Evolutionary conservation across 1,139 yeast genomes (phyloP).

Genomic region (Kazachstania sp.): DNA sequence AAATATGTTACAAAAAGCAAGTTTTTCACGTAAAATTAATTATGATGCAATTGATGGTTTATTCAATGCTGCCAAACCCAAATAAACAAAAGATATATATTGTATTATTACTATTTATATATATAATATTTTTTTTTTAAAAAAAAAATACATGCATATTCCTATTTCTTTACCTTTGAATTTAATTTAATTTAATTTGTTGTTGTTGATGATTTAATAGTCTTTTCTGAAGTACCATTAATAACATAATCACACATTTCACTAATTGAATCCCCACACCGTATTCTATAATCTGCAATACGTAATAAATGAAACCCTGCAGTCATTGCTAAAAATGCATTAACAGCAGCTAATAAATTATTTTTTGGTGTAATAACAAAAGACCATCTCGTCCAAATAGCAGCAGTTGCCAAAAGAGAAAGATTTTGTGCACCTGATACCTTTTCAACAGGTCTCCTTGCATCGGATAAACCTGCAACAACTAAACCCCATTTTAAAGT

Average conservation of each 20-base stretch:
- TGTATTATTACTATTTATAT: no score
- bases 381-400: slow-evolving; percentile 98
- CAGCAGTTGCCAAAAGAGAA: slow-evolving; percentile 85
- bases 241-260: slow-evolving; percentile 51
- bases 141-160: background rate
- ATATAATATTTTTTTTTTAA: no score
- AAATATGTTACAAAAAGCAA: slow-evolving; percentile 57
- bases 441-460: slow-evolving; percentile 84
- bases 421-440: slow-evolving; percentile 84
- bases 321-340: slow-evolving; percentile 84
- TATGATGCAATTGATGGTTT: slow-evolving; percentile 67
- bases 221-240: slow-evolving; percentile 34
- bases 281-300: slow-evolving; percentile 54
- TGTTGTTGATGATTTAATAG: background rate
- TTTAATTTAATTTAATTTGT: no score
- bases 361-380: slow-evolving; percentile 87
- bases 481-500: slow-evolving; percentile 71
- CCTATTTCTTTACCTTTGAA: background rate
- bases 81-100: background rate
- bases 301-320: slow-evolving; percentile 79
- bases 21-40: slow-evolving; percentile 80
- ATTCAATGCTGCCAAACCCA: slow-evolving; percentile 30
- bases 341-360: slow-evolving; percentile 79
- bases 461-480: slow-evolving; percentile 80
- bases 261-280: slow-evolving; percentile 41